Percentiles rank a stretch among this genome's conserved stretches.
Evolutionary conservation across 768 basidiomycete species (phyloP).

Genomic region (Pisolithus marmoratus): DNA sequence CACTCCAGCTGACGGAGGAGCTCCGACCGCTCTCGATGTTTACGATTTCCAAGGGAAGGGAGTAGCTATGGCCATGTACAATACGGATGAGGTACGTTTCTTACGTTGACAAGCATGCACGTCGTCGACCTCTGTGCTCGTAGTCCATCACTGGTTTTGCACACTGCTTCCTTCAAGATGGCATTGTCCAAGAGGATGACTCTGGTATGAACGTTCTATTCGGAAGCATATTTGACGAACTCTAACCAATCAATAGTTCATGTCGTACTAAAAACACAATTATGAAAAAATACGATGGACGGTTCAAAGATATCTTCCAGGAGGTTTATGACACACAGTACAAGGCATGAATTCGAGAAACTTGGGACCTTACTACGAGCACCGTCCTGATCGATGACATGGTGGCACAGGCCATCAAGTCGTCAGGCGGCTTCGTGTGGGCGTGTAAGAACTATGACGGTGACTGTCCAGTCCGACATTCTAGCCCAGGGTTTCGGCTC

Average conservation of each 20-base stretch:
- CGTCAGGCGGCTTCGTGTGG: slow-evolving; percentile 86
- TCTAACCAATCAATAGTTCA: slow-evolving; percentile 48
- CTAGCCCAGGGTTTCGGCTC: slow-evolving; percentile 97
- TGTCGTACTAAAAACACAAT: slow-evolving; percentile 99
- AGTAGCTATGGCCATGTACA: slow-evolving; percentile 97
- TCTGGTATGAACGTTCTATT: slow-evolving; percentile 39
- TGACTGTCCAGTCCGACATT: slow-evolving; percentile 85
- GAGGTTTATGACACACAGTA: slow-evolving; percentile 87
- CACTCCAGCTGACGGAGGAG: slow-evolving; percentile 73
- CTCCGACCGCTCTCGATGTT: slow-evolving; percentile 66
- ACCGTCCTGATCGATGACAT: slow-evolving; percentile 96
- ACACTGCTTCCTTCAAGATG: slow-evolving; percentile 98
- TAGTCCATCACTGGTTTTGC: slow-evolving; percentile 94
- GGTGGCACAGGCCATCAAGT: slow-evolving; percentile 98
- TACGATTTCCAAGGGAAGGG: slow-evolving; percentile 93
- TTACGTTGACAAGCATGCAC: background rate
- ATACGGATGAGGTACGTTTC: slow-evolving; percentile 78
- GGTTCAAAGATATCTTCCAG: slow-evolving; percentile 99
- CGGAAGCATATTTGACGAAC: background rate
- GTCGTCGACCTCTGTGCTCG: background rate
- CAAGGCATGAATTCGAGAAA: slow-evolving; percentile 62
- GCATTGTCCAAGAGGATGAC: slow-evolving; percentile 74
- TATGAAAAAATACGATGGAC: slow-evolving; percentile 95
- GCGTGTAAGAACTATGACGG: slow-evolving; percentile 79
- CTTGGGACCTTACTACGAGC: slow-evolving; percentile 86